These are phyloP conservation scores for Corymbia calophylla DNA, from an alignment of 441 rosid genomes.

Conservation along the genomic window DNA sequence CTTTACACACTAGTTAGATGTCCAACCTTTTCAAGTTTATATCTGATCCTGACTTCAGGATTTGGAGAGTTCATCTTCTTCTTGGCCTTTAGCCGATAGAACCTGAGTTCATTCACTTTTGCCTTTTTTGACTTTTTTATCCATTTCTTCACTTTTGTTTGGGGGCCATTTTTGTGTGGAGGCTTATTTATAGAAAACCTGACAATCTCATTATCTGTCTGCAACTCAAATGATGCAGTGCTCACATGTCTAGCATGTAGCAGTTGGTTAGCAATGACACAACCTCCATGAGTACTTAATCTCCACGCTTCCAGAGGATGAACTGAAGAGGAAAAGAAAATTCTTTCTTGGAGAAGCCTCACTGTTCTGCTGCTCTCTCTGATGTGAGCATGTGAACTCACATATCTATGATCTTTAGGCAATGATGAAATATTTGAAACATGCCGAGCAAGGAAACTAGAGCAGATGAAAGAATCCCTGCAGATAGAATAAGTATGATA, in stretches of 20 bases:
- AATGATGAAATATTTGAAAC: slow-evolving; percentile 3
- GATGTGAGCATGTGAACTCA: background rate
- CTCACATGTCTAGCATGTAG: slow-evolving; percentile 30
- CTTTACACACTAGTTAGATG: background rate
- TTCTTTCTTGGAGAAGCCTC: slow-evolving; percentile 6
- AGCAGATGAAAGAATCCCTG: slow-evolving; percentile 21
- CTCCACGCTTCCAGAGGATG: background rate
- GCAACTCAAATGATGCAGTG: slow-evolving; percentile 40
- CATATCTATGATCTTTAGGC: background rate
- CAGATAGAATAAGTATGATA: background rate
- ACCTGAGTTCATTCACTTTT: slow-evolving; percentile 68
- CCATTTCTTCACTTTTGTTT: slow-evolving; percentile 23
- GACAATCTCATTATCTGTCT: slow-evolving; percentile 41
- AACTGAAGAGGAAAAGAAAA: background rate
- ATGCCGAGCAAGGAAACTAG: slow-evolving; percentile 3
- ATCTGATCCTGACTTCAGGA: slow-evolving; percentile 77
- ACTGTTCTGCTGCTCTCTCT: slow-evolving; percentile 7
- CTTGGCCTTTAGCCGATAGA: slow-evolving; percentile 76
- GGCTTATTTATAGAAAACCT: slow-evolving; percentile 50
- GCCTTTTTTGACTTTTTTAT: slow-evolving; percentile 51
- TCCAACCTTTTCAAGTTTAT: slow-evolving; percentile 76
- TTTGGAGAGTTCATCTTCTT: slow-evolving; percentile 89
- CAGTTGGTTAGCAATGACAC: slow-evolving; percentile 6
- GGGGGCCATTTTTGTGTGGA: slow-evolving; percentile 2
- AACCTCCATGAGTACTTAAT: background rate